Percentiles rank a stretch among this genome's conserved stretches.
These are phyloP conservation scores for Halocafeteria seosinensis DNA, from an alignment of 108 stramenopile species.

Conservation along the genomic window DNA sequence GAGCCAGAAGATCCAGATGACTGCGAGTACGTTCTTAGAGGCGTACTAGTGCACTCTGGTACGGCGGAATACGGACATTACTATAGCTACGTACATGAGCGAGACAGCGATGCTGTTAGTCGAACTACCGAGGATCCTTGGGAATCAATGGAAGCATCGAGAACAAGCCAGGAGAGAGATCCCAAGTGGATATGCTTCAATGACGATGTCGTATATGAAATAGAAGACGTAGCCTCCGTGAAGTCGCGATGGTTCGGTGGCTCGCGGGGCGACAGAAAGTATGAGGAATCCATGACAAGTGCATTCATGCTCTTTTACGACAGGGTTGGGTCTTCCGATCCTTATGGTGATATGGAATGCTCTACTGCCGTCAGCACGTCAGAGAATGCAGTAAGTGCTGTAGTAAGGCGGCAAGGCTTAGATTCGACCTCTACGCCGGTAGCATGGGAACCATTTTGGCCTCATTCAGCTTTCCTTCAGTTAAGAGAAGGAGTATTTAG, in stretches of 20 bases:
- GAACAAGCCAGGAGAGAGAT: no score
- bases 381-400: no score
- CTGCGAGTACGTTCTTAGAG: constrained; percentile 26
- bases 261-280: background rate
- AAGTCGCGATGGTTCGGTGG: background rate
- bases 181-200: background rate
- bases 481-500: no score
- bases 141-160: no score
- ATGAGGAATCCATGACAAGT: background rate
- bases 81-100: constrained; percentile 26
- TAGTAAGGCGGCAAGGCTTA: no score
- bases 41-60: constrained; percentile 32
- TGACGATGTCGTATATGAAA: background rate
- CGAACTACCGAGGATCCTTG: background rate
- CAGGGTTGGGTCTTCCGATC: background rate
- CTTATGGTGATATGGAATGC: no score
- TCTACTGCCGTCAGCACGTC: no score
- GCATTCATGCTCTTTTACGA: background rate
- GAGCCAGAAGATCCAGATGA: background rate
- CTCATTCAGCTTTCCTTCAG: no score
- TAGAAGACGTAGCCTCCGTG: background rate
- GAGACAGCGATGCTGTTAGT: background rate
- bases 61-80: constrained; percentile 35
- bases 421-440: no score
- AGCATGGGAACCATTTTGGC: no score